A percentile compares a stretch with the other conserved stretches of the same genome.
phyloP scores from a whole-genome alignment of 192 early-diverging fungal genomes.

The Podochytrium sp. region DNA sequence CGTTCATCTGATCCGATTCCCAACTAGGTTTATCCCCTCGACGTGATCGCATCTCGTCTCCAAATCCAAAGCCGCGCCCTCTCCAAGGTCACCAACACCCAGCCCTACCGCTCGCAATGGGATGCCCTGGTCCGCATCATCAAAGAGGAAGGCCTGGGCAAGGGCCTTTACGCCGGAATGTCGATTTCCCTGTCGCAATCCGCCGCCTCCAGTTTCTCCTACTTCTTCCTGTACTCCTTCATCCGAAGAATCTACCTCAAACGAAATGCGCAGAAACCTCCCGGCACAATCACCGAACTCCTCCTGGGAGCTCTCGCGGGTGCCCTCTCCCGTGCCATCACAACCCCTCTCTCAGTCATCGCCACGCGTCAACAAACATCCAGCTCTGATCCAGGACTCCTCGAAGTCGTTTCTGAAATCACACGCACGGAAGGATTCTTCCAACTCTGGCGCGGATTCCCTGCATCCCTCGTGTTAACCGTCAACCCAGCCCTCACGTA shows the following conservation, averaged over 20 bases:
- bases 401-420: slow-evolving; percentile 68
- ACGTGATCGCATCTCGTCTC: slow-evolving; percentile 8
- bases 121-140: slow-evolving; percentile 21
- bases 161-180: slow-evolving; percentile 87
- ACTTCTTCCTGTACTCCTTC: slow-evolving; percentile 56
- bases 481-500: slow-evolving; percentile 96
- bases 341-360: slow-evolving; percentile 89
- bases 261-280: neutral
- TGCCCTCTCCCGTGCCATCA: slow-evolving; percentile 82
- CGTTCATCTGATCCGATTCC: neutral
- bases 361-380: slow-evolving; percentile 70
- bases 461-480: slow-evolving; percentile 87
- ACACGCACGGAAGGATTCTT: slow-evolving; percentile 74
- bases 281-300: neutral
- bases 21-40: neutral
- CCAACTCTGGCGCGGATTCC: slow-evolving; percentile 88
- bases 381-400: slow-evolving; percentile 58
- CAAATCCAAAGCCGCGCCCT: slow-evolving; percentile 24
- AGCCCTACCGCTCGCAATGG: slow-evolving; percentile 11
- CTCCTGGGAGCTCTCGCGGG: slow-evolving; percentile 87
- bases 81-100: neutral
- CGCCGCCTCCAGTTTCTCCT: slow-evolving; percentile 48
- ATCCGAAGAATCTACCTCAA: slow-evolving; percentile 24
- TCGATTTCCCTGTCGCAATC: slow-evolving; percentile 67
- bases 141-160: slow-evolving; percentile 67